These are phyloP conservation scores for Penicillium coffeae DNA, from an alignment of 495 filamentous ascomycete genomes.

Conservation along the genomic window DNA sequence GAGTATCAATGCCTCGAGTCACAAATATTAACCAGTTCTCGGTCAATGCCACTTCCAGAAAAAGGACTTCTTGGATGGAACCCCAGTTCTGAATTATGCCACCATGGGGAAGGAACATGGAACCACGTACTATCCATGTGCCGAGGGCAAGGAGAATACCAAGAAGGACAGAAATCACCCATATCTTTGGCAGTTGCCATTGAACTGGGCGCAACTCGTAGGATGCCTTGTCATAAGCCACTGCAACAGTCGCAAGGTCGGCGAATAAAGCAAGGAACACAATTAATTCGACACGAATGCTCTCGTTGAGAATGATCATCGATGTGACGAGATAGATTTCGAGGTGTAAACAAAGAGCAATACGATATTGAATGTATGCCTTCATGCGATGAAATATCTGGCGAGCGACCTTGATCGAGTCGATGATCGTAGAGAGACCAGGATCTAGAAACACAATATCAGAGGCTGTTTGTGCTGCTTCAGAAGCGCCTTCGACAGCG, in stretches of 20 bases:
- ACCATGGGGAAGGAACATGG: constrained; percentile 61
- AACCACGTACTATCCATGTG: constrained; percentile 66
- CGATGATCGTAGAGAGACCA: constrained; percentile 69
- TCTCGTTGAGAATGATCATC: constrained; percentile 72
- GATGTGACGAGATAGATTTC: constrained; percentile 71
- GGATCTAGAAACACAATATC: constrained; percentile 76
- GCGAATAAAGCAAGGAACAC: constrained; percentile 74
- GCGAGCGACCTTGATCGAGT: constrained; percentile 69
- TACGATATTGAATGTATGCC: constrained; percentile 74
- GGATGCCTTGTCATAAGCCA: constrained; percentile 70
- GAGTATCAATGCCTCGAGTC: constrained; percentile 62
- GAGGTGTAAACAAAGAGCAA: constrained; percentile 69
- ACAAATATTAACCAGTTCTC: constrained; percentile 79
- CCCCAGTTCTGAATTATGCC: constrained; percentile 69
- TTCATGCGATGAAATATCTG: constrained; percentile 81
- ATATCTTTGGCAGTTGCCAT: constrained; percentile 76
- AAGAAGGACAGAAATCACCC: constrained; percentile 64
- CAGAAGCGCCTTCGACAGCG: constrained; percentile 69
- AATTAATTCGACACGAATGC: constrained; percentile 60
- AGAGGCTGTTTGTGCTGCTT: constrained; percentile 69
- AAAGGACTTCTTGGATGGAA: constrained; percentile 65
- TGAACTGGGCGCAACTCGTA: constrained; percentile 66
- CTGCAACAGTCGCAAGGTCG: constrained; percentile 69
- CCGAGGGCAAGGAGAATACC: constrained; percentile 62
- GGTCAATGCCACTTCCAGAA: constrained; percentile 67